Base-by-base conservation (phyloP, 2,329 filamentous ascomycete species). In the Neoscytalidium dimidiatum region DNA sequence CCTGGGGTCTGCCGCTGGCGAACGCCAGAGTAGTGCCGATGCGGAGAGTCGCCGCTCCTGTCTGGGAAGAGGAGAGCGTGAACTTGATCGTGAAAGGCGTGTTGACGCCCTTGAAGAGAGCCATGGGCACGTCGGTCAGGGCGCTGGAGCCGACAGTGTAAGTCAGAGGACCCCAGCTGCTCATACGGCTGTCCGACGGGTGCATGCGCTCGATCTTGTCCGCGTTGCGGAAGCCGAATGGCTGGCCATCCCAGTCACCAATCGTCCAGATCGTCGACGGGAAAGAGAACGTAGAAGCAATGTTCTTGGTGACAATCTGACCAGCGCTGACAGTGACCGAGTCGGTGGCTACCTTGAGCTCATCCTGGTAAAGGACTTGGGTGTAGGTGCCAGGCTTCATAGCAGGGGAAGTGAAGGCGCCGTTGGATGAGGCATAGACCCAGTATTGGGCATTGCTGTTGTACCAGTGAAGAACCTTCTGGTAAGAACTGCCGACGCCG, bases 351-450 rank as follows among this genome's bases (percentile, higher is more conserved):
- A 88, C 84, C 67, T 82, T 79, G 71, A 83, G 83, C 72, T 88
- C 86, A 19, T 79, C 82, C 68, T 86, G 85, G 75, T 88, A 88
- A 41, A 90, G 81, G 4, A 88, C 83, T 82, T 89, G 88, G n/a
- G 85, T 89, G 76, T 90, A 90, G 0, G 85, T 88, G 31, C 88
- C 88, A 0, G 87, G 85, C 70, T 87, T 88, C 88, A 90, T 90
- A 64, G 82, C 78, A 0, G 88, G 88, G 0, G 87, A 89, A 2
- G 83, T 88, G 75, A 88, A 91, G 13, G 78, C 79, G 9, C 87
- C 87, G 49, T 75, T 78, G 23, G 81, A 81, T 8, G 79, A 79
- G 21, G 86, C 83, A 66, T 85, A 85, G 5, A 82, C 77, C 88
- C 88, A 91, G 79, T 90, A 90, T 71, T 90, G 88, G 0, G 86